Evolutionary conservation across 1,139 yeast genomes (phyloP).

Genomic region (Hemisphaericaspora lyxosophila): DNA sequence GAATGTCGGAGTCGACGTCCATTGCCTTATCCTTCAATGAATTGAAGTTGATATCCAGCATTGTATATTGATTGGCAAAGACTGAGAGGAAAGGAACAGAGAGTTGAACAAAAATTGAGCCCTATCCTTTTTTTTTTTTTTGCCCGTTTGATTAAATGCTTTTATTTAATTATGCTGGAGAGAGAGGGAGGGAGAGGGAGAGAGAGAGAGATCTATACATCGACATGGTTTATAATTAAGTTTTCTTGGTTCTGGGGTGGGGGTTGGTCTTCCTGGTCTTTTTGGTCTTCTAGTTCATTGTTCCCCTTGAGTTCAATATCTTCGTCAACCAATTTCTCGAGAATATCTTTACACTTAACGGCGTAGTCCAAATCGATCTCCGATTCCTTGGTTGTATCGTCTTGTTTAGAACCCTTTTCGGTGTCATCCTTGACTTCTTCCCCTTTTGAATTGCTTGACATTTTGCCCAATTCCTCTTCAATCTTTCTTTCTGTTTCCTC

Average conservation of each 20-base stretch:
- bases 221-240: constrained; percentile 18
- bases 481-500: constrained; percentile 39
- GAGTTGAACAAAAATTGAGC: too few species aligned
- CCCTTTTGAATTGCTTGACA: background rate
- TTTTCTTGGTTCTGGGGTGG: constrained; percentile 7
- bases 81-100: too few species aligned
- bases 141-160: too few species aligned
- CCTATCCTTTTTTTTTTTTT: too few species aligned
- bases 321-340: constrained; percentile 12
- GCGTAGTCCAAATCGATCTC: constrained; percentile 12
- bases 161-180: too few species aligned
- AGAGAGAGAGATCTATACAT: constrained; percentile 10
- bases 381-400: background rate
- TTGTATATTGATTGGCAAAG: too few species aligned
- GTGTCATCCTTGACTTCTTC: constrained; percentile 13
- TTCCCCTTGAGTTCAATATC: constrained; percentile 11
- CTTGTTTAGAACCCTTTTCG: constrained; percentile 4
- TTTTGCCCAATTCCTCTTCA: constrained; percentile 34
- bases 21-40: constrained; percentile 48
- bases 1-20: constrained; percentile 77
- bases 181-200: background rate
- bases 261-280: constrained; percentile 8
- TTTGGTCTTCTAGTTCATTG: constrained; percentile 9
- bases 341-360: constrained; percentile 12
- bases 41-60: constrained; percentile 24